phyloP scores from a whole-genome alignment of 805 yeast genomes.

The Hanseniaspora valbyensis region DNA sequence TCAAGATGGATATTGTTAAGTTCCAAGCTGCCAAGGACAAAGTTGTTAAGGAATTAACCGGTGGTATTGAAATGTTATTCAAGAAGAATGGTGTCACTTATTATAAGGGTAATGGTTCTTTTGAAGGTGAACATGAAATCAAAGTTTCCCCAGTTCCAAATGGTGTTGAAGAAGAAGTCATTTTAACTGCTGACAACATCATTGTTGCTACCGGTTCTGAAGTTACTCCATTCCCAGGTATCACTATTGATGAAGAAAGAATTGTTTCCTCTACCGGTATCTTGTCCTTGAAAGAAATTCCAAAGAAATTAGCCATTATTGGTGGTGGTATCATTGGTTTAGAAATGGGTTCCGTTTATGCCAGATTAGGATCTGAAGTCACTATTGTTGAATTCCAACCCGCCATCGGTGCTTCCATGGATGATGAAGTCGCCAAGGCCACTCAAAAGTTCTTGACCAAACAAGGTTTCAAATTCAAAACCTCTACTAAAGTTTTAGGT shows the following conservation, averaged over 20 bases:
- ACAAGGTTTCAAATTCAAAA: conserved; percentile 90
- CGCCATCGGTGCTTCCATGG: conserved; percentile 97
- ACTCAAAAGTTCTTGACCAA: conserved; percentile 82
- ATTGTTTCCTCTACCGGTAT: conserved; percentile 95
- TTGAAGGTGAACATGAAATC: conserved; percentile 66
- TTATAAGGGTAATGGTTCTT: conserved; percentile 86
- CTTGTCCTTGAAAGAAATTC: conserved; percentile 71
- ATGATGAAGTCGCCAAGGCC: conserved; percentile 81
- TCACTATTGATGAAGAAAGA: conserved; percentile 90
- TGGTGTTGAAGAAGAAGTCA: conserved; percentile 47
- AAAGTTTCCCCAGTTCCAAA: conserved; percentile 82
- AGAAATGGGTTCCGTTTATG: conserved; percentile 98
- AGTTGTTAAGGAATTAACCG: conserved; percentile 77
- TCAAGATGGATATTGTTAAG: conserved; percentile 58
- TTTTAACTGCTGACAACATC: conserved; percentile 71
- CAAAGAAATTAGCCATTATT: conserved; percentile 81
- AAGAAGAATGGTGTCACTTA: conserved; percentile 92
- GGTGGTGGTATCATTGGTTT: conserved; percentile 99
- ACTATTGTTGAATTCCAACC: conserved; percentile 84
- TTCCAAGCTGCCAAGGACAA: conserved; percentile 88
- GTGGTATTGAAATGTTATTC: conserved; percentile 89
- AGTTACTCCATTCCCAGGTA: conserved; percentile 97
- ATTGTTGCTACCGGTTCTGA: conserved; percentile 98
- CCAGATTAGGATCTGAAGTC: conserved; percentile 90
- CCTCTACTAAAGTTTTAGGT: conserved; percentile 78